A percentile compares a stretch with the other conserved stretches of the same genome.
Conservation (phyloP, 257 asterid genomes). For the Apocynum venetum region DNA sequence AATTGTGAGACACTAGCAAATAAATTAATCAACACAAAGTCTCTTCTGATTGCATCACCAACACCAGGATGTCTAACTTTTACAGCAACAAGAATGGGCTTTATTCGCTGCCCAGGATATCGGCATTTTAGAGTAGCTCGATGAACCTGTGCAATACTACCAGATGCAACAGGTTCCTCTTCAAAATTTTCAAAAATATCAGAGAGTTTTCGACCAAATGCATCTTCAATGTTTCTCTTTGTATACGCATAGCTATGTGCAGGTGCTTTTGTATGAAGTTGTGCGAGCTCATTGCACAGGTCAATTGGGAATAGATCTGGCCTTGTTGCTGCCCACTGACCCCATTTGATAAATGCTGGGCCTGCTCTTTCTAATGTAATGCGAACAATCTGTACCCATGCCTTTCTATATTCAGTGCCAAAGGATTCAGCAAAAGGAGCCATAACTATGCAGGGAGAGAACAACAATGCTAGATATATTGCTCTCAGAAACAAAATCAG, state of each 20-base stretch:
- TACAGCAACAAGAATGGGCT: slow-evolving; percentile 80
- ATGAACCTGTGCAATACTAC: slow-evolving; percentile 87
- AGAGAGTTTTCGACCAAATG: slow-evolving; percentile 65
- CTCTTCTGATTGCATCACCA: slow-evolving; percentile 76
- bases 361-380: slow-evolving; percentile 81
- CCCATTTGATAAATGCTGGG: slow-evolving; percentile 95
- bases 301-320: slow-evolving; percentile 84
- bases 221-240: slow-evolving; percentile 62
- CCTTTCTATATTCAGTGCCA: slow-evolving; percentile 59
- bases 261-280: slow-evolving; percentile 78
- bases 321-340: slow-evolving; percentile 96
- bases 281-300: slow-evolving; percentile 67
- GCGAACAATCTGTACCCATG: slow-evolving; percentile 64
- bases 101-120: slow-evolving; percentile 52
- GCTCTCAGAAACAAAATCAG: slow-evolving; percentile 60
- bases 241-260: slow-evolving; percentile 73
- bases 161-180: slow-evolving; percentile 85
- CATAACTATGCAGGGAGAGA: slow-evolving; percentile 70
- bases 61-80: slow-evolving; percentile 95
- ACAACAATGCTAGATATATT: slow-evolving; percentile 52
- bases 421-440: slow-evolving; percentile 76
- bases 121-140: slow-evolving; percentile 63
- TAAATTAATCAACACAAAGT: slow-evolving; percentile 57
- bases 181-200: slow-evolving; percentile 75
- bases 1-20: slow-evolving; percentile 58